Conservation (phyloP, 768 basidiomycete species). For the Pulveroboletus sp. region DNA sequence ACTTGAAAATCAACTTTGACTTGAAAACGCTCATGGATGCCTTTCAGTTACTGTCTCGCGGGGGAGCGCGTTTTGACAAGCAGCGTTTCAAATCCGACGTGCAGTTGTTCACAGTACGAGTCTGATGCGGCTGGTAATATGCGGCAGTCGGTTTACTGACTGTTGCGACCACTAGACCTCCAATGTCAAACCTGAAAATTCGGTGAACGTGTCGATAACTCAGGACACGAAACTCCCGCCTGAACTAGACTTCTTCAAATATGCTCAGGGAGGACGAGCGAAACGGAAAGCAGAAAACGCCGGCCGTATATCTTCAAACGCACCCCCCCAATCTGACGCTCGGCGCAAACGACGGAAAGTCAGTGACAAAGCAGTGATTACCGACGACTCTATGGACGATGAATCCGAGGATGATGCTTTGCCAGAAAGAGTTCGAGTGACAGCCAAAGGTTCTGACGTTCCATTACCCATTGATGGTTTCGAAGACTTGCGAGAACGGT, state of each 20-base stretch:
- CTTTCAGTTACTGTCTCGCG: conserved; percentile 86
- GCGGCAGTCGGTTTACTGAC: not conserved
- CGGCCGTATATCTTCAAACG: conserved; percentile 12
- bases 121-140: not conserved
- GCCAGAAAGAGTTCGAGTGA: conserved; percentile 60
- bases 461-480: conserved; percentile 62
- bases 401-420: conserved; percentile 20
- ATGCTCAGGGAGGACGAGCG: conserved; percentile 53
- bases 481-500: conserved; percentile 53
- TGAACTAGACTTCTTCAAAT: conserved; percentile 92
- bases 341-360: conserved; percentile 31
- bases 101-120: conserved; percentile 61
- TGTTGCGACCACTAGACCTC: conserved; percentile 21
- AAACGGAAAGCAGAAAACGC: conserved; percentile 48
- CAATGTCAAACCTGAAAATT: conserved; percentile 20
- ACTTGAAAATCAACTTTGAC: not conserved
- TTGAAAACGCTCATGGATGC: conserved; percentile 59
- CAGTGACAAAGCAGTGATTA: conserved; percentile 22
- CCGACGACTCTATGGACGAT: conserved; percentile 20
- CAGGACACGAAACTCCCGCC: conserved; percentile 58
- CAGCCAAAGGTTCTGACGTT: conserved; percentile 68
- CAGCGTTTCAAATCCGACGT: conserved; percentile 67
- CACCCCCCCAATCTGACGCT: conserved; percentile 4
- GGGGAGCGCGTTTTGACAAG: conserved; percentile 82
- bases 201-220: conserved; percentile 18